These are phyloP conservation scores for Teratosphaeriaceae sp. DNA, from an alignment of 2,329 filamentous ascomycete genomes.

Conservation along the genomic window DNA sequence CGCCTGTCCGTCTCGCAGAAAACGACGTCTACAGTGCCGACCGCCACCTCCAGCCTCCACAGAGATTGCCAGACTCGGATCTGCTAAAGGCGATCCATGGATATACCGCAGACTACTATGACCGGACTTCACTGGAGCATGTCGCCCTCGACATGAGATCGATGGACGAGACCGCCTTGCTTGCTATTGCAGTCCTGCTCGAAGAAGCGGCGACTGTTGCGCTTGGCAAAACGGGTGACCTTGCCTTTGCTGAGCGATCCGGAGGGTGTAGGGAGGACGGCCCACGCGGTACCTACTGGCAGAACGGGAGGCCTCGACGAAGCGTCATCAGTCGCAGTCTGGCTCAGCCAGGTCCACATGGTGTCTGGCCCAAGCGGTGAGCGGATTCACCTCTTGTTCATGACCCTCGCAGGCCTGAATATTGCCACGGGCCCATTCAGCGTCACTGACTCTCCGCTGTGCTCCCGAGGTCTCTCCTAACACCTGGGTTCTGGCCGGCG, in stretches of 20 bases:
- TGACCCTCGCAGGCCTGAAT: too few relatives aligned
- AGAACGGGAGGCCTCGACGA: background rate
- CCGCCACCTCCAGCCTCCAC: slow-evolving; percentile 44
- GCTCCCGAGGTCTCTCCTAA: too few relatives aligned
- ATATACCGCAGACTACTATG: slow-evolving; percentile 63
- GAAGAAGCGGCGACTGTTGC: slow-evolving; percentile 60
- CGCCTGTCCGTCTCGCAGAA: slow-evolving; percentile 62
- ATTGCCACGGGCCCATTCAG: too few relatives aligned
- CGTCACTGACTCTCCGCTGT: too few relatives aligned
- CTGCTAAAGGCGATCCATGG: slow-evolving; percentile 62
- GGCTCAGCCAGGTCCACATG: background rate
- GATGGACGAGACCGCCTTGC: slow-evolving; percentile 71
- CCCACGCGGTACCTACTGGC: background rate
- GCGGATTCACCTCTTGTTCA: too few relatives aligned
- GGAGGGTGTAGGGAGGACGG: background rate
- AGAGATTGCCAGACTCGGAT: slow-evolving; percentile 59
- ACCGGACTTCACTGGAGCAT: slow-evolving; percentile 21
- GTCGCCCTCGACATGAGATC: slow-evolving; percentile 45
- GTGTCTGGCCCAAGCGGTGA: too few relatives aligned
- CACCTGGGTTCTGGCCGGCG: too few relatives aligned
- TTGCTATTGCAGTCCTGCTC: slow-evolving; percentile 67
- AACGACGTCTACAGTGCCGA: slow-evolving; percentile 65
- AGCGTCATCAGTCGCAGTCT: background rate
- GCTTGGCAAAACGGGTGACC: slow-evolving; percentile 59
- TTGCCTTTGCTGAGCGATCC: slow-evolving; percentile 61